phyloP scores from a whole-genome alignment of 306 rosid species.

The Dryas drummondii region DNA sequence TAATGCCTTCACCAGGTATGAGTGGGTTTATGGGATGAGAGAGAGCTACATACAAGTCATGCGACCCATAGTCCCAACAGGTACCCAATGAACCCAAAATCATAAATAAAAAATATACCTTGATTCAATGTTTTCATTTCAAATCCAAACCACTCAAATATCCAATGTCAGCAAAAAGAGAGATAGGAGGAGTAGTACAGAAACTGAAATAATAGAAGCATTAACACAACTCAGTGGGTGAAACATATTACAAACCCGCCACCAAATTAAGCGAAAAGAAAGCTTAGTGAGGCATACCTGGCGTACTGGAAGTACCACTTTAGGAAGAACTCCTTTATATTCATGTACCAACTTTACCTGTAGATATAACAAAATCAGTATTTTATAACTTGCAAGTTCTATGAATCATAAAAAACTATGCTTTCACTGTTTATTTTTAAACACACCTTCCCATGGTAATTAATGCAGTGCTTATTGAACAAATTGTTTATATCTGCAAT shows the following conservation, averaged over 20 bases:
- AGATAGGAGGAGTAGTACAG: neutral
- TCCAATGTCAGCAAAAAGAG: neutral
- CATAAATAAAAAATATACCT: neutral
- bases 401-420: neutral
- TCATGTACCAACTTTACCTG: constrained; percentile 75
- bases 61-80: neutral
- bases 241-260: neutral
- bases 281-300: constrained; percentile 49
- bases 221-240: neutral
- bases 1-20: too few species aligned
- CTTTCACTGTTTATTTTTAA: neutral
- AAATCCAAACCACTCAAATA: neutral
- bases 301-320: constrained; percentile 65
- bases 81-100: neutral
- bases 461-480: constrained; percentile 71
- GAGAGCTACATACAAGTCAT: neutral
- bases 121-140: constrained; percentile 4
- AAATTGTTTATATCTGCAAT: constrained; percentile 74
- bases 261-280: neutral
- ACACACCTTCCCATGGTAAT: constrained; percentile 87
- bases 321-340: constrained; percentile 73
- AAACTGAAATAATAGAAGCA: neutral
- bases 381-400: constrained; percentile 3
- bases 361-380: constrained; percentile 26
- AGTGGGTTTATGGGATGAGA: neutral